These are phyloP conservation scores for Persicaria tinctoria DNA, from an alignment of 148 eudicot genomes.

Conservation along the genomic window DNA sequence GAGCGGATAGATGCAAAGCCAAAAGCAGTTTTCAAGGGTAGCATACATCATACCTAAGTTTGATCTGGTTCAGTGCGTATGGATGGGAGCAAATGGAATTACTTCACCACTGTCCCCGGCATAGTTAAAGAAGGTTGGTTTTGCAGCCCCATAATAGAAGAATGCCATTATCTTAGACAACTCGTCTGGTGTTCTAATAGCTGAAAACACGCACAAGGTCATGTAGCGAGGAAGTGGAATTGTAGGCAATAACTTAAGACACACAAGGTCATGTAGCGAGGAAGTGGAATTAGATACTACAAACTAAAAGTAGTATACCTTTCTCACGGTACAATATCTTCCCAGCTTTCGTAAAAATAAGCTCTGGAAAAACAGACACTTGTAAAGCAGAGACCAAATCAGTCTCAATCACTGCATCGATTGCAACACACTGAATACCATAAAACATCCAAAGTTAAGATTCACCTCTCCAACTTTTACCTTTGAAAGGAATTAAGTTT, in stretches of 20 bases:
- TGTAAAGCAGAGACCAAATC: slow-evolving; percentile 75
- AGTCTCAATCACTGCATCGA: slow-evolving; percentile 72
- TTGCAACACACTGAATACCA: slow-evolving; percentile 76
- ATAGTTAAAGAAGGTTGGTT: slow-evolving; percentile 49
- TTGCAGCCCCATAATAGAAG: slow-evolving; percentile 88
- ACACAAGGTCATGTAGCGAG: not conserved
- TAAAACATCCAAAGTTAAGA: not conserved
- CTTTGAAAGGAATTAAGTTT: not conserved
- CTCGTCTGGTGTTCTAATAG: slow-evolving; percentile 63
- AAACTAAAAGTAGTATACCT: slow-evolving; percentile 32
- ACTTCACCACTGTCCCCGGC: slow-evolving; percentile 37
- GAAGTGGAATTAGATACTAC: not conserved
- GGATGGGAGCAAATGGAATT: slow-evolving; percentile 42
- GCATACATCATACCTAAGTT: not conserved
- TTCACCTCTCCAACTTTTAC: not conserved
- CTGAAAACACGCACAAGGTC: slow-evolving; percentile 28
- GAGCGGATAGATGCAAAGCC: not conserved
- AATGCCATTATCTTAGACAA: slow-evolving; percentile 93
- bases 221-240: not conserved
- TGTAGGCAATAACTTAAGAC: not conserved
- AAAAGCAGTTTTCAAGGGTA: not conserved
- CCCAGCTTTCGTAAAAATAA: slow-evolving; percentile 89
- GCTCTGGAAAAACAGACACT: slow-evolving; percentile 75
- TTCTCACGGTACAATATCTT: slow-evolving; percentile 84
- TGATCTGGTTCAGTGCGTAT: slow-evolving; percentile 15